Percentiles rank a stretch among this genome's conserved stretches.
Conservation (phyloP, 306 rosid species). For the Vigna angularis region DNA sequence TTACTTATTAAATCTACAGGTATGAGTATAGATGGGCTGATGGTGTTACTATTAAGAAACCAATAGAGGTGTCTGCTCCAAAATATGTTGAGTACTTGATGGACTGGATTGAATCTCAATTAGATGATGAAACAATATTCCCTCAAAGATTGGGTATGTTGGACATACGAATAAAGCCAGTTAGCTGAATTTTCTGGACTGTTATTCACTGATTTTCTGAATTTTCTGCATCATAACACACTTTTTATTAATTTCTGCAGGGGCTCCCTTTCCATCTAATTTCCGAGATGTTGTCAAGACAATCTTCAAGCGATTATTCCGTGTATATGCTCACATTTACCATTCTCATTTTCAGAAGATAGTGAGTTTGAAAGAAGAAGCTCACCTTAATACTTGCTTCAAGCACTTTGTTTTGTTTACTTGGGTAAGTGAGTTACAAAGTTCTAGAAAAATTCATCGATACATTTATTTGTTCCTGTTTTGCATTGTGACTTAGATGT, state of each 20-base stretch:
- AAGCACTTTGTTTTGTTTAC: conserved; percentile 91
- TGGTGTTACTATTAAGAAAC: conserved; percentile 77
- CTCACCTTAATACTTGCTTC: conserved; percentile 93
- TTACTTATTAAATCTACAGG: conserved; percentile 48
- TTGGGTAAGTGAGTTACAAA: conserved; percentile 62
- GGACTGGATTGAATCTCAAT: conserved; percentile 92
- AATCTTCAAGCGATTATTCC: conserved; percentile 83
- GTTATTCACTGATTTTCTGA: not conserved
- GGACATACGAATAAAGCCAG: conserved; percentile 4
- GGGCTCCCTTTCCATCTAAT: conserved; percentile 79
- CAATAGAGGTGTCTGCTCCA: conserved; percentile 94
- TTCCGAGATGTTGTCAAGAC: conserved; percentile 84
- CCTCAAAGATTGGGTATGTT: conserved; percentile 80
- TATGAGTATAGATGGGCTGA: conserved; percentile 95
- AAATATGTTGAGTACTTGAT: conserved; percentile 85
- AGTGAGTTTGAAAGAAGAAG: conserved; percentile 89
- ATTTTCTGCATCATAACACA: not conserved
- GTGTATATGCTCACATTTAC: conserved; percentile 90
- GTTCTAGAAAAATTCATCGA: not conserved
- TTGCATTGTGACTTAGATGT: not conserved
- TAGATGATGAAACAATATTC: conserved; percentile 83
- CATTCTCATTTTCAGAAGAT: conserved; percentile 88
- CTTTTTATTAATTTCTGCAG: conserved; percentile 42
- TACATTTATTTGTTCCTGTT: not conserved
- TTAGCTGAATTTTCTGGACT: conserved; percentile 8